A percentile compares a stretch with the other conserved stretches of the same genome.
These are phyloP conservation scores for Odonthalia washingtoniensis DNA, from an alignment of 31 red algal species.

Conservation along the genomic window DNA sequence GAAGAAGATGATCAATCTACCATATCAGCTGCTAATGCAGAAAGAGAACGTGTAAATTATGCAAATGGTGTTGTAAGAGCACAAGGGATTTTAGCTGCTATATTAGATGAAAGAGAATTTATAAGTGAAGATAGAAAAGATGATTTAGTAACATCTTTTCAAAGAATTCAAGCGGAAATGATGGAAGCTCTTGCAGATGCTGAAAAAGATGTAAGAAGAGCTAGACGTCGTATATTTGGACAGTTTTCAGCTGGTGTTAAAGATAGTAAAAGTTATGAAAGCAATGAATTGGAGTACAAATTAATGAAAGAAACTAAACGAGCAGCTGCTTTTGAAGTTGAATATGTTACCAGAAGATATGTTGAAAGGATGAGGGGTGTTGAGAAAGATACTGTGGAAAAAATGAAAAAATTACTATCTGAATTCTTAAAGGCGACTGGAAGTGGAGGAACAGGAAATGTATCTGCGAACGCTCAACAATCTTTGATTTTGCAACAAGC, in stretches of 20 bases:
- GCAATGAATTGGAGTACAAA: conserved; percentile 24
- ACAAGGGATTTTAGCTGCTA: conserved; percentile 62
- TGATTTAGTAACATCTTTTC: conserved; percentile 64
- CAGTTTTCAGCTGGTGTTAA: conserved; percentile 53
- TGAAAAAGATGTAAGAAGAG: conserved; percentile 64
- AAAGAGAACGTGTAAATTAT: conserved; percentile 25
- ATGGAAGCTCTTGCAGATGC: conserved; percentile 40
- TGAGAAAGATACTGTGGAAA: conserved; percentile 50
- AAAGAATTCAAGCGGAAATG: conserved; percentile 68
- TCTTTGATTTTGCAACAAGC: conserved; percentile 15
- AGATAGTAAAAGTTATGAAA: not conserved
- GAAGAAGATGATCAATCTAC: conserved; percentile 40
- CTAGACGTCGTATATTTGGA: conserved; percentile 43
- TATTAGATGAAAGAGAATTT: conserved; percentile 51
- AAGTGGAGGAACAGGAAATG: too few relatives aligned
- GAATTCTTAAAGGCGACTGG: not conserved
- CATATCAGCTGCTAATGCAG: too few relatives aligned
- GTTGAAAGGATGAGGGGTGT: conserved; percentile 51
- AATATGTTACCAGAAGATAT: conserved; percentile 66
- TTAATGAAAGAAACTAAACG: conserved; percentile 59
- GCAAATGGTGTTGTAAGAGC: conserved; percentile 56
- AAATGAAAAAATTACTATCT: conserved; percentile 57
- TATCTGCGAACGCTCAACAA: not conserved
- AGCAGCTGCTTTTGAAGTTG: conserved; percentile 78
- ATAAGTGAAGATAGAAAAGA: conserved; percentile 62